Evolutionary conservation across 305 asterid species (phyloP).

Genomic region (Solanum chacoense): DNA sequence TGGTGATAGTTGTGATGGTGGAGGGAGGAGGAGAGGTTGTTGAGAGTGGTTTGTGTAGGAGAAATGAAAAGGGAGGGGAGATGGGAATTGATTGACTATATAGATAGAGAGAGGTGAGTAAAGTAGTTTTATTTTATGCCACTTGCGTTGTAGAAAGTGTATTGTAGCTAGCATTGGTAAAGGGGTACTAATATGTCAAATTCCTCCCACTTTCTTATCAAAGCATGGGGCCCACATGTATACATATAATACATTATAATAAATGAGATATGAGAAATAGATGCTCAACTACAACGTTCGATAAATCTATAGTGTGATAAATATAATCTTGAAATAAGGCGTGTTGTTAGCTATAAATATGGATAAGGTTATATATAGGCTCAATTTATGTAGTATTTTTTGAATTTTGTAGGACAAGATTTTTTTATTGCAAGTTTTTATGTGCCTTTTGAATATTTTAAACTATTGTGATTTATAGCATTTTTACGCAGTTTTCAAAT

Average conservation of each 20-base stretch:
- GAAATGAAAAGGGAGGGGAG: not conserved
- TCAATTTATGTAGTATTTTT: not conserved
- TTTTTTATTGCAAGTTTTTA: not conserved
- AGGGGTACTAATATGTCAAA: not conserved
- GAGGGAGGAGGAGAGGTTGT: not conserved
- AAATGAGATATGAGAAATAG: too few relatives aligned
- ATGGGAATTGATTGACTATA: not conserved
- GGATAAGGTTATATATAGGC: not conserved
- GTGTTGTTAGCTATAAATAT: not conserved
- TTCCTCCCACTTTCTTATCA: not conserved
- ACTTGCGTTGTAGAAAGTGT: not conserved
- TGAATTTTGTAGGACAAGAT: not conserved
- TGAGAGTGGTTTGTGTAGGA: not conserved
- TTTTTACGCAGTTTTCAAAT: not conserved
- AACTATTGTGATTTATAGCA: not conserved
- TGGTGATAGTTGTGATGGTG: not conserved
- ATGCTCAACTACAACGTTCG: too few relatives aligned
- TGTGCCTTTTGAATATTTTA: not conserved
- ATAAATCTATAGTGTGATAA: not conserved
- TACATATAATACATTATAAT: not conserved
- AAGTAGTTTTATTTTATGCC: not conserved
- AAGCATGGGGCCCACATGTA: not conserved
- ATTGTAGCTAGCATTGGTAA: not conserved
- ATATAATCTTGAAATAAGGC: not conserved
- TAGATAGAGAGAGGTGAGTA: not conserved